Base-by-base conservation (phyloP, 345 rosid species). In the Euphorbia peplus region DNA sequence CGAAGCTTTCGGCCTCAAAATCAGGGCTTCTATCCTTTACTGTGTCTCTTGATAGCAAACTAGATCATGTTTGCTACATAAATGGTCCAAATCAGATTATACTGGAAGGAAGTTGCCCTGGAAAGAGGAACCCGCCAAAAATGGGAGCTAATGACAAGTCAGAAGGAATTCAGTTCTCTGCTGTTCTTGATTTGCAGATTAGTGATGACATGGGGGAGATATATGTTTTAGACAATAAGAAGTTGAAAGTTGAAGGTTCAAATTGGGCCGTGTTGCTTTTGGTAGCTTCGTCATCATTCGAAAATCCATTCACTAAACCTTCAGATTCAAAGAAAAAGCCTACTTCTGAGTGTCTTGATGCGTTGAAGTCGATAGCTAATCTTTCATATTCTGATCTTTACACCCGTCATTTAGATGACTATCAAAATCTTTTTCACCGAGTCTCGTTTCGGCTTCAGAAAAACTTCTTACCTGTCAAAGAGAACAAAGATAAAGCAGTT, bases 281-380 rank as follows among this genome's bases (percentile, higher is more conserved):
- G 14, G 76, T 77, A 7, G 90, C 93, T 74, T 81, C 95, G 51
- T 88, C 99, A 69, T 87, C 93, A 11, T 95, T 91, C 75, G 91
- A 86, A 14, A 95, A 95, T 10, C 93, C 99, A 37, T 84, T 90
- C 60, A 83, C 70, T 0, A 76, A 81, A 73, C 97, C 99, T 25
- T 79, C 61, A 65, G 93, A 85, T 76, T 95, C 99, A 61, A 84
- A 75, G 75, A 88, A 39, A 70, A 83, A 95, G 57, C 91, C 93
- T 5, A 76, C 81, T 53, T 79, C 83, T 48, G 91, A 81, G 60
- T 83, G 85, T 48, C 28, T 64, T 13, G 50, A 32, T 70, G 78
- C 73, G 54, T 76, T 95, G 76, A 74, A 78, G 50, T 76, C 83
- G 0, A 29, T 89, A 22, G 64, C 67, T 77, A 85, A 74, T 28